Base-by-base conservation (phyloP, 208 protist species). In the Trypanosoma caninum region DNA sequence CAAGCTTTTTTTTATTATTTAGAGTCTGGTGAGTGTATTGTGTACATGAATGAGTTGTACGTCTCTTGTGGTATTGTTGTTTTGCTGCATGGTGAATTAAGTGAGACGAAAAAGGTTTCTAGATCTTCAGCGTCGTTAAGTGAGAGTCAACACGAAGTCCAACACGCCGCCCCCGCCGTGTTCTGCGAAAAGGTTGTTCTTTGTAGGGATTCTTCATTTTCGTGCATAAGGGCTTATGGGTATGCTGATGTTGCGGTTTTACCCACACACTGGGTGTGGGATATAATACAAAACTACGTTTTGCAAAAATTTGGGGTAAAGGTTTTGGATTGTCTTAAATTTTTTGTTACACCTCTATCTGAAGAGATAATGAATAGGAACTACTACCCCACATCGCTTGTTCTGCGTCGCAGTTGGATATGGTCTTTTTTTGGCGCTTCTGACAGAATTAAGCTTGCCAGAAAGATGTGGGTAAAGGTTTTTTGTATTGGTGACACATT, bases 371-470 rank as follows among this genome's bases (percentile, higher is more conserved):
- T 95, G 59, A 66, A 69, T 16, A 30, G 59, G 2, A 80, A 59
- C 33, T 92, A 88, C 63, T 93, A 82, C 47, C 75, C 85, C 48
- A 91, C 82, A 16, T 79, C 81, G 16, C 68, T 81, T 34, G 68
- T 91, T 34, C 74, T 90, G 27, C 77, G 84, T 79, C 80, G 86
- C 34, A 93, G 84, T 64, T 95, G 89, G 86, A 76, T 92, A 76
- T 92, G 89, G 82, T 64, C 80, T 18, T 69, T 80, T 42, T 70
- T 95, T 14, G 79, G 74, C 45, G 63, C 74, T 47, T 82, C 80
- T 44, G 89, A 92, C 44, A 82, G 85, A 38, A 78, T 91, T 28
- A 81, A 87, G 65, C 78, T 95, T 45, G 75, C 80, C 9, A 69
- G 85, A 2, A 54, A 69, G 27, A 90, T 93, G 78, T 70, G 80